phyloP scores from a whole-genome alignment of 805 yeast genomes.

The Saturnispora ahearnii region DNA sequence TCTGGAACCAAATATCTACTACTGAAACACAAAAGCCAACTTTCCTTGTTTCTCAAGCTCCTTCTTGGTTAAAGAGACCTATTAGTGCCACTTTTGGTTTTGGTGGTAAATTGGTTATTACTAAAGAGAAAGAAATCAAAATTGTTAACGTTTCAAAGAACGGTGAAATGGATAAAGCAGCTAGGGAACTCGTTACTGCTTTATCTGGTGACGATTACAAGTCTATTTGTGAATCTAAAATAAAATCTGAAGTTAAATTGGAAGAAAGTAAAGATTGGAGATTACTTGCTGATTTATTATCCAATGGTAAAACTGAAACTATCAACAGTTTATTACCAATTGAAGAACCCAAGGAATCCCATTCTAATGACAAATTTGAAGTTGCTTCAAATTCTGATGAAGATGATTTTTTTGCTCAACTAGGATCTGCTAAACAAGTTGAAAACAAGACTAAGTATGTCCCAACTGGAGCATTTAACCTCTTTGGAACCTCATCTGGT shows the following conservation, averaged over 20 bases:
- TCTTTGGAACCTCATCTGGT: constrained; percentile 20
- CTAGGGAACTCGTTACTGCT: constrained; percentile 43
- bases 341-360: neutral
- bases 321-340: constrained; percentile 30
- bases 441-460: constrained; percentile 19
- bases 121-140: constrained; percentile 25
- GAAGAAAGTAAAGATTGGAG: constrained; percentile 46
- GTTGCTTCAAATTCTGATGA: constrained; percentile 18
- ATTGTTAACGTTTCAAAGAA: constrained; percentile 31
- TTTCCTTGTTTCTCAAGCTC: constrained; percentile 69
- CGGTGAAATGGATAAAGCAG: constrained; percentile 28
- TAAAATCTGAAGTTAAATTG: constrained; percentile 32
- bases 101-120: constrained; percentile 76
- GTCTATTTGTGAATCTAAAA: constrained; percentile 46
- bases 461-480: constrained; percentile 49
- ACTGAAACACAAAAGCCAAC: constrained; percentile 67
- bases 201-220: constrained; percentile 46
- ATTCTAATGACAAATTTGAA: constrained; percentile 16
- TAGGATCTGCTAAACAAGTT: constrained; percentile 18
- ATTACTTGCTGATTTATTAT: constrained; percentile 42
- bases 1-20: constrained; percentile 72
- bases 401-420: constrained; percentile 33
- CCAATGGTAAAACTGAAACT: constrained; percentile 41
- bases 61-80: constrained; percentile 76
- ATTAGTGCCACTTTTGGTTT: constrained; percentile 78